A percentile compares a stretch with the other conserved stretches of the same genome.
phyloP scores from a whole-genome alignment of 1,284 basidiomycete species.

The Ceratobasidium theobromae region DNA sequence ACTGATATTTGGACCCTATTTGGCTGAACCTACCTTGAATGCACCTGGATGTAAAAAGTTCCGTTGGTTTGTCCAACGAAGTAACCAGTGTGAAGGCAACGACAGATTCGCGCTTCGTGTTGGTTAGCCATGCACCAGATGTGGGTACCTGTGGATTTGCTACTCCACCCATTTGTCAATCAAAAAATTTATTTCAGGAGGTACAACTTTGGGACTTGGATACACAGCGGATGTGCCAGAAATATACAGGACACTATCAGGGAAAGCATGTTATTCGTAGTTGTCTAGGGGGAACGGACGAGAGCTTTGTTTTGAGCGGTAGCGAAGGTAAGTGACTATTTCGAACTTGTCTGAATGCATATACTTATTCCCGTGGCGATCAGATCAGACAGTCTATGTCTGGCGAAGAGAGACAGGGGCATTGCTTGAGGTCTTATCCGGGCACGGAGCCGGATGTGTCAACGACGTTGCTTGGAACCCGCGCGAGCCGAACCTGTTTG shows the following conservation, averaged over 20 bases:
- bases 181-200: conserved; percentile 70
- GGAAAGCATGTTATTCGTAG: conserved; percentile 82
- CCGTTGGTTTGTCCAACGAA: conserved; percentile 64
- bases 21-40: conserved; percentile 12
- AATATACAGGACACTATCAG: conserved; percentile 82
- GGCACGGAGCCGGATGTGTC: conserved; percentile 85
- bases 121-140: conserved; percentile 85
- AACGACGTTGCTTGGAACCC: conserved; percentile 98
- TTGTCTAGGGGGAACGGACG: conserved; percentile 91
- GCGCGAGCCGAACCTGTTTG: conserved; percentile 82
- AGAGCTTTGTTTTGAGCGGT: conserved; percentile 89
- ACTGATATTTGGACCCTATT: conserved; percentile 21
- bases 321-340: conserved; percentile 74
- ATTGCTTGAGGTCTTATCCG: conserved; percentile 78
- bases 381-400: conserved; percentile 88
- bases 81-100: conserved; percentile 88
- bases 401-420: conserved; percentile 90
- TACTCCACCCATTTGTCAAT: too few species aligned
- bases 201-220: conserved; percentile 84
- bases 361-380: conserved; percentile 26
- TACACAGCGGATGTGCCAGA: conserved; percentile 67
- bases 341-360: not conserved
- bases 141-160: conserved; percentile 54
- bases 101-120: conserved; percentile 79
- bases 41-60: conserved; percentile 47